Evolutionary conservation across 306 rosid species (phyloP).

Genomic region (Hippophae tibetana): DNA sequence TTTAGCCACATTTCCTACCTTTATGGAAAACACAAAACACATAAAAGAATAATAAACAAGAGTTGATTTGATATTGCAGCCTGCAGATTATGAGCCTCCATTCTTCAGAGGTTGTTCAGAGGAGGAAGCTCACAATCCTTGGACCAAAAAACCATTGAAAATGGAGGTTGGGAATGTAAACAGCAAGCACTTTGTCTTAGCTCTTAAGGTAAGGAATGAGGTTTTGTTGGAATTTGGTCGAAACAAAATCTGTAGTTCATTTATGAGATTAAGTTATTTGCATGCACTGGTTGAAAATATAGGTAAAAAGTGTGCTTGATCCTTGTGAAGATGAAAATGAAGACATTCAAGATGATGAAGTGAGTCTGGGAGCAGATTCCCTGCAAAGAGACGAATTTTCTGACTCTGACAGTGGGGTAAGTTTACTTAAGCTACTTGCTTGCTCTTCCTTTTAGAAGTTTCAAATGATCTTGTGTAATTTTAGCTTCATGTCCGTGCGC

Average conservation of each 20-base stretch:
- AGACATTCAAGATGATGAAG: conserved; percentile 34
- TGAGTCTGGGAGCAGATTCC: conserved; percentile 44
- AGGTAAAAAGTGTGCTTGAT: conserved; percentile 56
- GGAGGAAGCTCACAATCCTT: conserved; percentile 62
- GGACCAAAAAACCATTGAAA: conserved; percentile 77
- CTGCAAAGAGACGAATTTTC: conserved; percentile 28
- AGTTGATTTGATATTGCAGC: conserved; percentile 49
- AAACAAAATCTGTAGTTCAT: conserved; percentile 8
- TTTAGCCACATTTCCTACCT: background rate
- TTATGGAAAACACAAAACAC: background rate
- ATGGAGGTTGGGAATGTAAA: conserved; percentile 96
- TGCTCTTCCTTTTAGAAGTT: background rate
- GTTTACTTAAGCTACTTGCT: background rate
- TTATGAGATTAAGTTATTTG: background rate
- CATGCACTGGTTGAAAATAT: conserved; percentile 1
- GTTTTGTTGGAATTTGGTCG: background rate
- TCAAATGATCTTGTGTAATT: background rate
- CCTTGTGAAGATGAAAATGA: conserved; percentile 58
- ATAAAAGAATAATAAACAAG: conserved; percentile 2
- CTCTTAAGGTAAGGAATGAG: conserved; percentile 61
- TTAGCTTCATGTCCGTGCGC: background rate
- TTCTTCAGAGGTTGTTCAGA: conserved; percentile 76
- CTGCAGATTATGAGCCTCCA: conserved; percentile 89
- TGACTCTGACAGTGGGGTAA: conserved; percentile 49
- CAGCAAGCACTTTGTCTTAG: conserved; percentile 89